Percentiles rank a stretch among this genome's conserved stretches.
These are phyloP conservation scores for Bipolaris cookei DNA, from an alignment of 2,329 filamentous ascomycete species.

Conservation along the genomic window DNA sequence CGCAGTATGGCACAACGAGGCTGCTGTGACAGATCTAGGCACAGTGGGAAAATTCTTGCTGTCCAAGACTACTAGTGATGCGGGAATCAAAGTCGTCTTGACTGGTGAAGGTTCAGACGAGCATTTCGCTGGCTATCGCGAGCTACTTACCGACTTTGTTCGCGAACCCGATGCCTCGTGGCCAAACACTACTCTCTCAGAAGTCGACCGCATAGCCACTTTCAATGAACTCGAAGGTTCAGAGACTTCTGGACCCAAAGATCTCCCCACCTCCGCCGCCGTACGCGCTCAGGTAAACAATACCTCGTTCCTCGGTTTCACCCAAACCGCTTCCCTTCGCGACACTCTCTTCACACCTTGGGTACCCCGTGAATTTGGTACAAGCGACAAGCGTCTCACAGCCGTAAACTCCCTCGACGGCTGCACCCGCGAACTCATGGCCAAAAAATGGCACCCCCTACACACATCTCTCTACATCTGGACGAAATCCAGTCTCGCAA, in stretches of 20 bases:
- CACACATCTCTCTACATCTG: conserved; percentile 36
- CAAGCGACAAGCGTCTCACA: conserved; percentile 19
- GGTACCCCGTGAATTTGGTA: conserved; percentile 19
- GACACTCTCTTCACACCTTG: conserved; percentile 19
- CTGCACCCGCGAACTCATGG: conserved; percentile 31
- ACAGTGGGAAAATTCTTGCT: conserved; percentile 60
- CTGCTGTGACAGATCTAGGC: conserved; percentile 59
- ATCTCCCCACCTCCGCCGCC: conserved; percentile 19
- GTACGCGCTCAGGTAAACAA: conserved; percentile 25
- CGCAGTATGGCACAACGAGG: conserved; percentile 55
- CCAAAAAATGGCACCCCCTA: conserved; percentile 32
- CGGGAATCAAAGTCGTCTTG: conserved; percentile 61
- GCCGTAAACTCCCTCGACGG: conserved; percentile 34
- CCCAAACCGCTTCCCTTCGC: conserved; percentile 16
- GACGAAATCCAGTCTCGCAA: conserved; percentile 30
- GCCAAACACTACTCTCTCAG: conserved; percentile 15
- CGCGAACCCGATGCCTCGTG: conserved; percentile 54
- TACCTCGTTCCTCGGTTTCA: conserved; percentile 23
- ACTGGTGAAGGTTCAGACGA: conserved; percentile 63
- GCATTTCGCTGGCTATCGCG: conserved; percentile 61
- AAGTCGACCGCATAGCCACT: conserved; percentile 18
- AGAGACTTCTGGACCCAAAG: conserved; percentile 17
- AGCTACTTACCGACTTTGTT: conserved; percentile 57
- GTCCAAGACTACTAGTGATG: conserved; percentile 53
- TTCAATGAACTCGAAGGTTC: conserved; percentile 19